phyloP scores from a whole-genome alignment of 2,329 filamentous ascomycete genomes.

The Simplicillium sp. region DNA sequence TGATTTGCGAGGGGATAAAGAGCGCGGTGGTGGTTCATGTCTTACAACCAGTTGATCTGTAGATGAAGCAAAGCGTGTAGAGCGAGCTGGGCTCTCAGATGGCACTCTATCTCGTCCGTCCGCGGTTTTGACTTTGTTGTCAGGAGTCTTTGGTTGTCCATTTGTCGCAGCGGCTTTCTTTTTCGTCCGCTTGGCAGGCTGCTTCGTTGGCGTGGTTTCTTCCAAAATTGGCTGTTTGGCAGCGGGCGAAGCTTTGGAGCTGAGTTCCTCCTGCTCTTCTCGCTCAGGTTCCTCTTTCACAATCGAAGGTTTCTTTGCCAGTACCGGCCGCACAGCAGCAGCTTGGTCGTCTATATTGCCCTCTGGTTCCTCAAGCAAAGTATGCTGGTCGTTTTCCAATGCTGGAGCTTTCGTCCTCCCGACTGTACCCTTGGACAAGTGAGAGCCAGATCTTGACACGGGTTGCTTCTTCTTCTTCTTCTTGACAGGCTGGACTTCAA shows the following conservation, averaged over 20 bases:
- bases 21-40: conserved; percentile 61
- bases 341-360: not conserved
- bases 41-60: conserved; percentile 46
- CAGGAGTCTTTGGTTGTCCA: conserved; percentile 9
- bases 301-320: conserved; percentile 30
- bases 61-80: conserved; percentile 55
- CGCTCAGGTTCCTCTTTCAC: conserved; percentile 35
- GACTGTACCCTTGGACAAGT: conserved; percentile 43
- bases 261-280: conserved; percentile 21
- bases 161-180: conserved; percentile 2
- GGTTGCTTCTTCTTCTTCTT: conserved; percentile 30
- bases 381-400: conserved; percentile 19
- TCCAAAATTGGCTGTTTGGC: no score
- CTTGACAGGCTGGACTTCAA: conserved; percentile 16
- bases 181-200: not conserved
- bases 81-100: conserved; percentile 55
- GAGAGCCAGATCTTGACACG: conserved; percentile 29
- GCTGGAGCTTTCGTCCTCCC: conserved; percentile 39
- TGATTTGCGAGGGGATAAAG: conserved; percentile 68
- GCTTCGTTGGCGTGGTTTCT: no score
- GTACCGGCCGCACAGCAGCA: not conserved
- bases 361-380: not conserved
- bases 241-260: no score
- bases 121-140: conserved; percentile 11
- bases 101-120: conserved; percentile 20